These are phyloP conservation scores for Xylariaceae sp. DNA, from an alignment of 2,329 filamentous ascomycete species.

Conservation along the genomic window DNA sequence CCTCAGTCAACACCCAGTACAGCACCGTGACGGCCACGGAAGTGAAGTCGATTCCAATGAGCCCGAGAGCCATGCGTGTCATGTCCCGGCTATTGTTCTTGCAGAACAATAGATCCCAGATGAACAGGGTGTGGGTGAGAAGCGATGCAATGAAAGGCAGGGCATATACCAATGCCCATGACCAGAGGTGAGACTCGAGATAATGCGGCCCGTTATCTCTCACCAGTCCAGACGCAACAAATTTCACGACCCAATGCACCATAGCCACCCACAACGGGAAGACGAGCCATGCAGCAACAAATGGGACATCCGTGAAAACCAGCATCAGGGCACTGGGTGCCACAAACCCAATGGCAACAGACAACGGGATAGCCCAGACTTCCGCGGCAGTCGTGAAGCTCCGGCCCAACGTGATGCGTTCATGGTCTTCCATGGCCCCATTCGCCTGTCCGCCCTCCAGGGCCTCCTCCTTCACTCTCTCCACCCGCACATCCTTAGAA, in stretches of 20 bases:
- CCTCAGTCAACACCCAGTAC: slow-evolving; percentile 51
- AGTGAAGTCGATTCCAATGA: slow-evolving; percentile 43
- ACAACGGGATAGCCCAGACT: slow-evolving; percentile 51
- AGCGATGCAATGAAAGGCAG: slow-evolving; percentile 42
- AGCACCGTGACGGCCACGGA: slow-evolving; percentile 44
- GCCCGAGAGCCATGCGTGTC: slow-evolving; percentile 42
- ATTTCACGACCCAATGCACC: slow-evolving; percentile 35
- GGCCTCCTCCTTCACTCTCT: slow-evolving; percentile 16
- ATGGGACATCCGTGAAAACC: slow-evolving; percentile 33
- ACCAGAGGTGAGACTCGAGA: slow-evolving; percentile 39
- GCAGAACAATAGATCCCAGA: slow-evolving; percentile 36
- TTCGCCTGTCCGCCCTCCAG: neutral
- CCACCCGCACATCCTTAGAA: slow-evolving; percentile 33
- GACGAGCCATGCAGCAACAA: slow-evolving; percentile 45
- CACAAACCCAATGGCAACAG: slow-evolving; percentile 44
- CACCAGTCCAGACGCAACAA: slow-evolving; percentile 24
- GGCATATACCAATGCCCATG: slow-evolving; percentile 40
- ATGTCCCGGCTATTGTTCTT: slow-evolving; percentile 45
- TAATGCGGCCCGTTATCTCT: slow-evolving; percentile 34
- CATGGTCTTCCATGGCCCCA: neutral
- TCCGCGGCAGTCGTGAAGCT: slow-evolving; percentile 44
- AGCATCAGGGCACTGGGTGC: slow-evolving; percentile 45
- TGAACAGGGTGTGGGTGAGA: slow-evolving; percentile 38
- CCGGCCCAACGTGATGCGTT: slow-evolving; percentile 24
- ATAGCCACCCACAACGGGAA: slow-evolving; percentile 47